phyloP scores from a whole-genome alignment of 1,284 basidiomycete genomes.

The Hemileia vastatrix region DNA sequence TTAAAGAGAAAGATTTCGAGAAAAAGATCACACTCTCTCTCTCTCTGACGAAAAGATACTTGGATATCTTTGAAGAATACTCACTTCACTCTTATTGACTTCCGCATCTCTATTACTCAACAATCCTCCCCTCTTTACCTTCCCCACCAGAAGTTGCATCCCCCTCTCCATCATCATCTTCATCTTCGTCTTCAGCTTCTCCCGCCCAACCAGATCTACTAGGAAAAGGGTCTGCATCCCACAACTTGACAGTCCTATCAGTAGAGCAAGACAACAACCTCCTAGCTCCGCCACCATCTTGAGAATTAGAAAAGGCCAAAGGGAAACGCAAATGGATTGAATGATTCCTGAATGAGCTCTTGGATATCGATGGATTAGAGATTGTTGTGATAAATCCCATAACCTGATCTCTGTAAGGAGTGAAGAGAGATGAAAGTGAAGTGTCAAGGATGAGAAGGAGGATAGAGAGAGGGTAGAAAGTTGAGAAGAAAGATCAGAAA shows the following conservation, averaged over 20 bases:
- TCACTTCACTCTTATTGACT: conserved; percentile 30
- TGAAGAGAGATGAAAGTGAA: too few species aligned
- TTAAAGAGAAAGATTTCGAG: not conserved
- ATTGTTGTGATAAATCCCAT: conserved; percentile 67
- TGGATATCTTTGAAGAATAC: too few species aligned
- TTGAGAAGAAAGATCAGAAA: too few species aligned
- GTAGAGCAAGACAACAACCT: conserved; percentile 79
- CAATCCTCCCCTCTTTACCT: conserved; percentile 30
- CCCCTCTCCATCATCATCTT: conserved; percentile 46
- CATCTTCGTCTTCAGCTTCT: conserved; percentile 38
- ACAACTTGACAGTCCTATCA: conserved; percentile 82
- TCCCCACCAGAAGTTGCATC: conserved; percentile 34
- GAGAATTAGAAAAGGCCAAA: conserved; percentile 49
- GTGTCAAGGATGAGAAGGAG: too few species aligned
- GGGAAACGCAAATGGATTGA: conserved; percentile 71
- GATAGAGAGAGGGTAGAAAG: too few species aligned
- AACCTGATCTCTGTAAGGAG: conserved; percentile 63
- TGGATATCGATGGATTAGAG: conserved; percentile 60
- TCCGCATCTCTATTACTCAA: conserved; percentile 34
- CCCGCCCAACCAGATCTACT: conserved; percentile 43
- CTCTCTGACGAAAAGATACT: too few species aligned
- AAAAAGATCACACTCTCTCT: too few species aligned
- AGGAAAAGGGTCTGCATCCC: conserved; percentile 52
- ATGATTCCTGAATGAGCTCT: conserved; percentile 86
- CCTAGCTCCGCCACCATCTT: conserved; percentile 48